A percentile compares a stretch with the other conserved stretches of the same genome.
These are phyloP conservation scores for Irpex lacteus DNA, from an alignment of 1,284 basidiomycete genomes.

Conservation along the genomic window DNA sequence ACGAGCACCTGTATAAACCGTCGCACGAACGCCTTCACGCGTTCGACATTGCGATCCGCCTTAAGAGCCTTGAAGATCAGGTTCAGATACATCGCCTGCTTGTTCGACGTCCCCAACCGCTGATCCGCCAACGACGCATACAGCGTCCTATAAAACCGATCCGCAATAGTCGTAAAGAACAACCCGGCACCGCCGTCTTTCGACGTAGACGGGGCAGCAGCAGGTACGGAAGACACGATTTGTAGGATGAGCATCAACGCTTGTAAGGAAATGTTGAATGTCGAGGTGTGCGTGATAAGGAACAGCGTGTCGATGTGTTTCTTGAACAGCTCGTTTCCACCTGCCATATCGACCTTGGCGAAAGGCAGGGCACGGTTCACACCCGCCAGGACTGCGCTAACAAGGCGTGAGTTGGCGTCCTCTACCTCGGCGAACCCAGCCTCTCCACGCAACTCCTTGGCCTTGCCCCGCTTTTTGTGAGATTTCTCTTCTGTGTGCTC, in stretches of 20 bases:
- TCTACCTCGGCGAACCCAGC: slow-evolving; percentile 74
- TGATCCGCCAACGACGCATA: slow-evolving; percentile 88
- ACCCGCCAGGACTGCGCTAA: slow-evolving; percentile 91
- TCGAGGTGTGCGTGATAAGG: slow-evolving; percentile 90
- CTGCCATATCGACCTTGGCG: slow-evolving; percentile 65
- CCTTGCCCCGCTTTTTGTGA: slow-evolving; percentile 34
- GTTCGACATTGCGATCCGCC: slow-evolving; percentile 62
- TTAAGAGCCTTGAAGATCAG: slow-evolving; percentile 93
- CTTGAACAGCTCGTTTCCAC: slow-evolving; percentile 60
- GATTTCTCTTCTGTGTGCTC: neutral
- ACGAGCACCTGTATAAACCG: slow-evolving; percentile 85
- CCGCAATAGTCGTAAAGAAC: slow-evolving; percentile 54
- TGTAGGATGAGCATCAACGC: slow-evolving; percentile 92
- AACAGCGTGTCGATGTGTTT: slow-evolving; percentile 94
- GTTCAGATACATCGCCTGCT: slow-evolving; percentile 98
- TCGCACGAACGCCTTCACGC: slow-evolving; percentile 84
- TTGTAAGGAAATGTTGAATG: slow-evolving; percentile 96
- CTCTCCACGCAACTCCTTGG: slow-evolving; percentile 48
- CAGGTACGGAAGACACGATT: slow-evolving; percentile 55
- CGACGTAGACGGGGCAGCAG: slow-evolving; percentile 36
- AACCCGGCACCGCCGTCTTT: slow-evolving; percentile 17
- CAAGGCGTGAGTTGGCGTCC: slow-evolving; percentile 79
- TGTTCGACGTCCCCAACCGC: slow-evolving; percentile 81
- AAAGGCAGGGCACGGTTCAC: slow-evolving; percentile 96
- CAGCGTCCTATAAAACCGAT: slow-evolving; percentile 90